Percentiles rank a stretch among this genome's conserved stretches.
phyloP scores from a whole-genome alignment of 108 stramenopile genomes.

The Cyclotella choctawhatcheeana region DNA sequence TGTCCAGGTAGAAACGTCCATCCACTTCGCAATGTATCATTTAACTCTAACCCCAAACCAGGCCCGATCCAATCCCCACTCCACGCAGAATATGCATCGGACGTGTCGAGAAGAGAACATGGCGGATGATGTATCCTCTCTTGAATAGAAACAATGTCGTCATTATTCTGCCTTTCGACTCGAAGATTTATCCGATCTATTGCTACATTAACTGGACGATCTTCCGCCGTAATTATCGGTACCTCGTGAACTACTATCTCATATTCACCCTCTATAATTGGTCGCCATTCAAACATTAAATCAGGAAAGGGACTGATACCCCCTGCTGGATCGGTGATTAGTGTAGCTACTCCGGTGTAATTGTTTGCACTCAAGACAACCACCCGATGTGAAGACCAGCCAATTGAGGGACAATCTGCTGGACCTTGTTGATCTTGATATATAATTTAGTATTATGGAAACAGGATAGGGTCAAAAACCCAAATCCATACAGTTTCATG shows the following conservation, averaged over 20 bases:
- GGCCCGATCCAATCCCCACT: slow-evolving; percentile 47
- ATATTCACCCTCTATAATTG: slow-evolving; percentile 23
- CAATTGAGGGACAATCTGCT: too few species aligned
- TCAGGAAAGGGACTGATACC: not conserved
- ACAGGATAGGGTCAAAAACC: too few species aligned
- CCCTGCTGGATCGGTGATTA: slow-evolving; percentile 17
- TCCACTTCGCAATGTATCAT: slow-evolving; percentile 33
- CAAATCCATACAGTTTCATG: too few species aligned
- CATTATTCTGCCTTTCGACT: not conserved
- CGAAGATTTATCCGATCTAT: not conserved
- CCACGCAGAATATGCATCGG: slow-evolving; percentile 27
- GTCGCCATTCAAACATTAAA: slow-evolving; percentile 35
- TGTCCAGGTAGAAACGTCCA: slow-evolving; percentile 40
- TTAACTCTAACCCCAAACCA: not conserved
- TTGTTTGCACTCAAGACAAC: slow-evolving; percentile 9
- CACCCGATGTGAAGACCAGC: too few species aligned
- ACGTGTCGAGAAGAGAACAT: not conserved
- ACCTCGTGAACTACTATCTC: slow-evolving; percentile 35
- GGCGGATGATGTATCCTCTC: slow-evolving; percentile 26
- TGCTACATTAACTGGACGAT: slow-evolving; percentile 5
- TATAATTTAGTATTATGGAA: too few species aligned
- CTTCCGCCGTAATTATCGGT: not conserved
- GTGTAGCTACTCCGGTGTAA: slow-evolving; percentile 38
- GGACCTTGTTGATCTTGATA: too few species aligned
- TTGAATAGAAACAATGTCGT: slow-evolving; percentile 1